Base-by-base conservation (phyloP, 2,329 filamentous ascomycete genomes). In the Sclerotiophoma versabilis region DNA sequence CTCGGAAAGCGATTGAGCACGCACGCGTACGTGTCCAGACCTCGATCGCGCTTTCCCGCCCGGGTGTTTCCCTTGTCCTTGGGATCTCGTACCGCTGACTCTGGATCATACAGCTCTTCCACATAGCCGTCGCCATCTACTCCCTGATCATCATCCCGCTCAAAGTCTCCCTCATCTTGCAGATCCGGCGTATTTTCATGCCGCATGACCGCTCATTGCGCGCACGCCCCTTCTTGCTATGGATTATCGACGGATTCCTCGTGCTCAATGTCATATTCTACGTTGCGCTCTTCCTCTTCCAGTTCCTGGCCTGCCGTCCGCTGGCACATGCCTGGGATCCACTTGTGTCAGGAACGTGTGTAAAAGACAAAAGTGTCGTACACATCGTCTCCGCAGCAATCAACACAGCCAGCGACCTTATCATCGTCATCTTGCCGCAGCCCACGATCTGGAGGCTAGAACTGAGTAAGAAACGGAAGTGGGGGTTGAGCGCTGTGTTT, bases 381-480 rank as follows among this genome's bases (percentile, higher is more conserved):
- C 58, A 63, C 47, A 58, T 68, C 27, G 41, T 54, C 4, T 57
- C 56, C 5, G 60, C 62, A 2, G 37, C 47, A 14, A 57, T 63
- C 50, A 68, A 68, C 49, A 58, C 51, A 6, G 52, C 53, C 9
- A 62, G 59, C 34, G 65, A 66, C 37, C 30, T 65, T 3, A 49
- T 64, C 17, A 49, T 61, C n/a, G 37, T 68, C 2, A 30, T 57
- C 1, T 45, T 68, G 5, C 65, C 65, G 4, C 58, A 64, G 25
- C 58, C 58, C 14, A 46, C 62, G 3, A 63, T 68, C 23, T 63
- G 57, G 59, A 34, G 30, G 1, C 49, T 67, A 30, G 49, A 59
- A 12, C 44, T 64, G 23, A 44, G 44, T 5, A 34, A 11, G 11
- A 51, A 43, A 44, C 42, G 52, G 5, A 63, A 59, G 27, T 48